phyloP scores from a whole-genome alignment of 805 yeast genomes.

The Zygotorulaspora florentina region DNA sequence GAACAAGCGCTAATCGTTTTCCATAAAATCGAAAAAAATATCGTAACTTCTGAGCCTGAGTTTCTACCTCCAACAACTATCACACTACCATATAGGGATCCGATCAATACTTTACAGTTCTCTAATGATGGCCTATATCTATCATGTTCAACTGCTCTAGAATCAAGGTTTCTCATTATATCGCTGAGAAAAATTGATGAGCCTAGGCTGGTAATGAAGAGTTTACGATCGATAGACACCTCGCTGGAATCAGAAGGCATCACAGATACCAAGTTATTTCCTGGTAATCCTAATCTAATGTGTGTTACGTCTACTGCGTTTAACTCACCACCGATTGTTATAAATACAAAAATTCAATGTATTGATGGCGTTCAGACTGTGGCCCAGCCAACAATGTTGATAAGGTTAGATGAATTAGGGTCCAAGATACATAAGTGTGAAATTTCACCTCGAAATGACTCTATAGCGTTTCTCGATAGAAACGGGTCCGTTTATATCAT shows the following conservation, averaged over 20 bases:
- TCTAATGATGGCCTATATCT: conserved; percentile 67
- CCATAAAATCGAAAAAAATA: conserved; percentile 38
- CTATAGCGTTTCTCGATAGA: conserved; percentile 74
- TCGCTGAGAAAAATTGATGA: conserved; percentile 58
- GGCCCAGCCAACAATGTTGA: conserved; percentile 56
- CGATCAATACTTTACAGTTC: conserved; percentile 68
- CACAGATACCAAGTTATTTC: conserved; percentile 72
- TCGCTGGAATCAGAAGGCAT: conserved; percentile 84
- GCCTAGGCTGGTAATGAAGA: conserved; percentile 66
- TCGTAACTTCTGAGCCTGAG: conserved; percentile 17
- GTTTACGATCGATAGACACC: conserved; percentile 57
- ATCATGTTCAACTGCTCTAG: conserved; percentile 64
- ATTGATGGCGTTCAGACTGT: conserved; percentile 39
- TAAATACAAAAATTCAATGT: conserved; percentile 57
- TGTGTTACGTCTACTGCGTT: conserved; percentile 57
- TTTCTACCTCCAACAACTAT: conserved; percentile 60
- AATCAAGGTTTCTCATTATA: conserved; percentile 73
- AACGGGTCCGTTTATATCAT: conserved; percentile 72
- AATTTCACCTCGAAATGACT: conserved; percentile 82
- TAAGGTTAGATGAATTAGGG: conserved; percentile 76
- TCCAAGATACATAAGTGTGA: conserved; percentile 68
- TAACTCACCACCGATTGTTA: conserved; percentile 60
- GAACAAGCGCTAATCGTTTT: conserved; percentile 75
- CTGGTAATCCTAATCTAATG: conserved; percentile 54
- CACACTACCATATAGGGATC: conserved; percentile 82